A percentile compares a stretch with the other conserved stretches of the same genome.
phyloP scores from a whole-genome alignment of 164 flowering plant genomes.

The Vitis labrusca region DNA sequence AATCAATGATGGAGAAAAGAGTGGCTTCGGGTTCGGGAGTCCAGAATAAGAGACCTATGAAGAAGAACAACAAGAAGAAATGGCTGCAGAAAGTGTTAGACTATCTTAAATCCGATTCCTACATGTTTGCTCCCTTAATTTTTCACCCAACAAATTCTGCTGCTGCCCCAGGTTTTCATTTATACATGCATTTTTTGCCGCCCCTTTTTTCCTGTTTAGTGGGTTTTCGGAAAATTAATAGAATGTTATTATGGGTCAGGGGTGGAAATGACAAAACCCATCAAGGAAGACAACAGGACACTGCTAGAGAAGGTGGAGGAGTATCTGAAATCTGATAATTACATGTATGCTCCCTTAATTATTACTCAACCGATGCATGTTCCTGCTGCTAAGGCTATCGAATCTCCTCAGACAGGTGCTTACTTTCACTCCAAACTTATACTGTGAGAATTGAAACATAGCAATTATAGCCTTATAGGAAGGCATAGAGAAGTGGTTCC shows the following conservation, averaged over 20 bases:
- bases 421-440: no score
- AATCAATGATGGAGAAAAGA: constrained; percentile 21
- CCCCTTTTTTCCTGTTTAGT: background rate
- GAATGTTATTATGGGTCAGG: constrained; percentile 1
- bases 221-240: background rate
- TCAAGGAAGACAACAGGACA: background rate
- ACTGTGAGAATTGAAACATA: no score
- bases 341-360: constrained; percentile 29
- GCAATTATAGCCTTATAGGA: no score
- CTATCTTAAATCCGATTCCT: constrained; percentile 48
- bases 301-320: constrained; percentile 16
- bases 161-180: background rate
- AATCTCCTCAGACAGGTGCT: constrained; percentile 12
- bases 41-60: constrained; percentile 22
- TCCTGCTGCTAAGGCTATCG: background rate
- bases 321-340: constrained; percentile 26
- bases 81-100: constrained; percentile 31
- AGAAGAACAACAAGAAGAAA: constrained; percentile 18
- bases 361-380: background rate
- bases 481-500: no score
- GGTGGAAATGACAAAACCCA: background rate
- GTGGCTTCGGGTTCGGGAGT: constrained; percentile 12
- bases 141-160: constrained; percentile 8
- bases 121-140: constrained; percentile 56
- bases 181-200: background rate